Evolutionary conservation across 768 basidiomycete genomes (phyloP).

Genomic region (Boletales sp.): DNA sequence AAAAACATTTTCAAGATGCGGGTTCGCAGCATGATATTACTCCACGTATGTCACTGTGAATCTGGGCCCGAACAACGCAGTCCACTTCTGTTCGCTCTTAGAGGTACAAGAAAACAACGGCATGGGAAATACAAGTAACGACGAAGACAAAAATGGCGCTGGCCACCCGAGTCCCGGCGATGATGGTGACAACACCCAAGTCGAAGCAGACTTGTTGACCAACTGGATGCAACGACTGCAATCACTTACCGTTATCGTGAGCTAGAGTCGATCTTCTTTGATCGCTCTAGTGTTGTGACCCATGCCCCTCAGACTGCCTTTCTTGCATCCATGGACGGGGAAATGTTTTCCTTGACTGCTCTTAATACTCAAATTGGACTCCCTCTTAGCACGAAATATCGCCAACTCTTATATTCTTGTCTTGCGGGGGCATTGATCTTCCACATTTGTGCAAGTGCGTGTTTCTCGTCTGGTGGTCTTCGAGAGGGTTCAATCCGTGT

Average conservation of each 20-base stretch:
- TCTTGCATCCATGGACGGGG: constrained; percentile 25
- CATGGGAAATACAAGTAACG: constrained; percentile 3
- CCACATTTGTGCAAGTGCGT: constrained; percentile 28
- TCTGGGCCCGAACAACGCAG: background rate
- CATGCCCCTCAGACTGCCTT: constrained; percentile 24
- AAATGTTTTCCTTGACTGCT: constrained; percentile 24
- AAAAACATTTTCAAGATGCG: background rate
- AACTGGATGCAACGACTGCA: constrained; percentile 28
- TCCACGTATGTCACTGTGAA: constrained; percentile 13
- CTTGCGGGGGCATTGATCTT: constrained; percentile 30
- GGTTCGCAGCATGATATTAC: constrained; percentile 1
- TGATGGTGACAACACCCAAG: constrained; percentile 8
- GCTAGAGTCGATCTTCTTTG: constrained; percentile 2
- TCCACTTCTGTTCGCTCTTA: constrained; percentile 2
- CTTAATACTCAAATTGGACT: constrained; percentile 18
- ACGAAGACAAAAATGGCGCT: constrained; percentile 5
- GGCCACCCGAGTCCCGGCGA: background rate
- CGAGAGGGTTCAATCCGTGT: background rate
- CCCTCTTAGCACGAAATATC: constrained; percentile 2
- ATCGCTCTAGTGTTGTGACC: background rate
- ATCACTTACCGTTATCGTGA: constrained; percentile 25
- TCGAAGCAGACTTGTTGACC: constrained; percentile 17
- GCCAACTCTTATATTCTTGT: constrained; percentile 26
- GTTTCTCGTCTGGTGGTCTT: background rate
- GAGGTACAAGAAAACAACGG: constrained; percentile 1